Conservation (phyloP, 1,284 basidiomycete species). For the Schizophyllum amplum region DNA sequence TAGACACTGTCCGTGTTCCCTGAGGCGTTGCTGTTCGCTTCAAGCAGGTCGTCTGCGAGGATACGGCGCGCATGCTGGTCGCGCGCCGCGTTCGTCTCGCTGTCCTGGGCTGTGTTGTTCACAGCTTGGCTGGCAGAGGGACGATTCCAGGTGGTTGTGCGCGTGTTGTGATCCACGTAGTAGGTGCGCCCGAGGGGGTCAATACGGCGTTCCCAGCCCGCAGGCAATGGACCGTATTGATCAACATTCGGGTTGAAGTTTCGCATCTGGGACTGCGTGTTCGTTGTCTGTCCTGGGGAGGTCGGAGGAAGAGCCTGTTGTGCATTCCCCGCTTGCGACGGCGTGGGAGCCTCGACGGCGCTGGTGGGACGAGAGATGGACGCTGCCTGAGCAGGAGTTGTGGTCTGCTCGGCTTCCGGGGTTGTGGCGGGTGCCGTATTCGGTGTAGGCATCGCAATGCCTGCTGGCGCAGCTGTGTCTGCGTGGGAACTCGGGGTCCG, state of each 20-base stretch:
- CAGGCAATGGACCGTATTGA: slow-evolving; percentile 75
- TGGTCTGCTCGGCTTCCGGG: slow-evolving; percentile 26
- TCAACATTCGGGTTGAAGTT: slow-evolving; percentile 86
- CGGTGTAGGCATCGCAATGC: slow-evolving; percentile 24
- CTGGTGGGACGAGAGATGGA: slow-evolving; percentile 17
- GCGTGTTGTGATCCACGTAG: slow-evolving; percentile 90
- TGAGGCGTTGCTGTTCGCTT: slow-evolving; percentile 38
- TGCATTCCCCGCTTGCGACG: slow-evolving; percentile 15
- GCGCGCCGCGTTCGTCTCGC: slow-evolving; percentile 62
- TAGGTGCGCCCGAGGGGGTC: slow-evolving; percentile 89
- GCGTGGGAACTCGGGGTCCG: slow-evolving; percentile 47
- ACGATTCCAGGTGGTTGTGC: slow-evolving; percentile 89
- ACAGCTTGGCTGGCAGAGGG: slow-evolving; percentile 49
- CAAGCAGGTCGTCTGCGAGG: slow-evolving; percentile 74
- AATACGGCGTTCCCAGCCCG: slow-evolving; percentile 88
- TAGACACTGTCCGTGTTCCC: slow-evolving; percentile 29
- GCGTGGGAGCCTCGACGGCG: slow-evolving; percentile 19
- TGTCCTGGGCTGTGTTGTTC: slow-evolving; percentile 46
- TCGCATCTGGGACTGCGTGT: slow-evolving; percentile 37
- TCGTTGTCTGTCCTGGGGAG: slow-evolving; percentile 16
- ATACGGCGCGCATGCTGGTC: slow-evolving; percentile 73
- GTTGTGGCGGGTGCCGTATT: slow-evolving; percentile 28
- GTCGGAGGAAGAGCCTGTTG: slow-evolving; percentile 9
- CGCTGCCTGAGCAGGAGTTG: slow-evolving; percentile 19
- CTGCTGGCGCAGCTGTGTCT: slow-evolving; percentile 17